Conservation (phyloP, 306 rosid genomes). For the Dalbergia oliveri region DNA sequence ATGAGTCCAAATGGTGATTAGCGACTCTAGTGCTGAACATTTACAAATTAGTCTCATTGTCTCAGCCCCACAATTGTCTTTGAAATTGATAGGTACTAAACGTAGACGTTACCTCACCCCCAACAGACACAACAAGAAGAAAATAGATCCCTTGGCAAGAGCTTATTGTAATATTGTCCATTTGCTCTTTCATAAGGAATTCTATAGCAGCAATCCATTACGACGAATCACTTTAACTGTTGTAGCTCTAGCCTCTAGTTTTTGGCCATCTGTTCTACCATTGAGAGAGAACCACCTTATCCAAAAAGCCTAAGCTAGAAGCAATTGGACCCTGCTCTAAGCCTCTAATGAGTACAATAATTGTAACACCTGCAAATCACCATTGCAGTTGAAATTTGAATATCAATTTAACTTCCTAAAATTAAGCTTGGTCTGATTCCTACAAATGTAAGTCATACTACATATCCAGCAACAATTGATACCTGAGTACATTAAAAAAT, state of each 20-base stretch:
- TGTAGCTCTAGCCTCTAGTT: conserved; percentile 1
- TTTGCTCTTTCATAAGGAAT: conserved; percentile 8
- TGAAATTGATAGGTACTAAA: conserved; percentile 33
- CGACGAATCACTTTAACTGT: conserved; percentile 13
- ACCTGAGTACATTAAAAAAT: not conserved
- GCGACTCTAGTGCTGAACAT: conserved; percentile 22
- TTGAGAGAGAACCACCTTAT: conserved; percentile 2
- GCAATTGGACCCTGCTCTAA: not conserved
- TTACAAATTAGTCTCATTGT: conserved; percentile 26
- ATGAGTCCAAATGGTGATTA: conserved; percentile 43
- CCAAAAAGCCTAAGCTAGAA: conserved; percentile 5
- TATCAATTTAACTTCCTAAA: conserved; percentile 2
- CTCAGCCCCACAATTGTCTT: conserved; percentile 27
- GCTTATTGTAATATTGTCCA: conserved; percentile 6
- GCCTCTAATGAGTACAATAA: too few relatives aligned
- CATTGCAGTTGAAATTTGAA: not conserved
- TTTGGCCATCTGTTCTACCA: conserved; percentile 10
- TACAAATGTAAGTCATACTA: not conserved
- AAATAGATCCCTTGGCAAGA: not conserved
- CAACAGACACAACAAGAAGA: not conserved
- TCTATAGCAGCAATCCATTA: not conserved
- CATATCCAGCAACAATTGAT: not conserved
- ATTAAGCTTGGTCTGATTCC: conserved; percentile 12
- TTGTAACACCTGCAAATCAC: too few relatives aligned
- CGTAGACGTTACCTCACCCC: conserved; percentile 32